Base-by-base conservation (phyloP, 495 filamentous ascomycete species). In the Penicillium arizonense region DNA sequence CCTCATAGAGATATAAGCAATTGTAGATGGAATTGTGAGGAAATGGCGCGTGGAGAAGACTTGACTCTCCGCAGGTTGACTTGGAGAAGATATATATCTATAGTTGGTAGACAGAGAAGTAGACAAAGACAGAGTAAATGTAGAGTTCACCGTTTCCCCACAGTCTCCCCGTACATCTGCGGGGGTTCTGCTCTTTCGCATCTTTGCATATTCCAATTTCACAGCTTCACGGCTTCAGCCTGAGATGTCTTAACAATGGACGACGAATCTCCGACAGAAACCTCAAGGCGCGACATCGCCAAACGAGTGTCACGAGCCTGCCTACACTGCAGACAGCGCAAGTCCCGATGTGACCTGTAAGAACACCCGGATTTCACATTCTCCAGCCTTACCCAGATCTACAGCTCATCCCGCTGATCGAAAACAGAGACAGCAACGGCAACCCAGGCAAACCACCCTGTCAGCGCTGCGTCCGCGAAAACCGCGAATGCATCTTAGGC, bases 331-430 rank as follows among this genome's bases (percentile, higher is more conserved):
- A 60, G 83, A 42, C 82, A 81, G 68, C 70, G 83, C 54, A 87
- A 87, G 63, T 82, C 78, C 7, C 79, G 79, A 55, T 87, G 83
- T 70, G 81, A 85, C 64, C 68, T 87, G 79, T 85, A 79, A 62
- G 75, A 74, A 28, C 53, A 18, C 24, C 34, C 28, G 12, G 21
- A 12, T 42, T 40, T 40, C 21, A 11, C 12, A 16, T 36, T 4
- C 24, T 52, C 39, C 34, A 24, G 23, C 1, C 20, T 26, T 28
- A 28, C 47, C 48, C 47, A 40, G 54, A 53, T 65, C 65, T 33
- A 57, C 67, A 48, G 47, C 46, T 14, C 49, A 30, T 33, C 32
- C 47, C 14, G 47, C 63, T 71, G 56, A 65, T 50, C 20, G 23
- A 53, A 53, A 26, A 50, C 53, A 81, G 77, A 37, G 77, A 77